A percentile compares a stretch with the other conserved stretches of the same genome.
Evolutionary conservation across 208 protist genomes (phyloP).

Genomic region (Borovskyia barvae): DNA sequence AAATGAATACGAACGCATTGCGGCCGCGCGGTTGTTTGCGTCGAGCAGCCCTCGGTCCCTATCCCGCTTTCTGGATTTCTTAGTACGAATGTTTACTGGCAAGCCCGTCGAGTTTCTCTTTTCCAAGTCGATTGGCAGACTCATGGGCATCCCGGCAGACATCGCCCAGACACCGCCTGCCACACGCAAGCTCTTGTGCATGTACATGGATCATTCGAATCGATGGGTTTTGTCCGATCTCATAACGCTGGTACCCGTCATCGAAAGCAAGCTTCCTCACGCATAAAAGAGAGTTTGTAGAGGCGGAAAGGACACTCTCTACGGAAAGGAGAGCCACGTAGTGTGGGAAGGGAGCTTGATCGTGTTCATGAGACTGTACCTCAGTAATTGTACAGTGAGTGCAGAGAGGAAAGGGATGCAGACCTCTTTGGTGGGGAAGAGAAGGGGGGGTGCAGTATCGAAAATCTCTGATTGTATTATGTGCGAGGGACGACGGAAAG

Average conservation of each 20-base stretch:
- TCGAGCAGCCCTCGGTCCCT: conserved; percentile 41
- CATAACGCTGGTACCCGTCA: conserved; percentile 27
- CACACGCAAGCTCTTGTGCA: conserved; percentile 63
- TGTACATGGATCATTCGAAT: conserved; percentile 66
- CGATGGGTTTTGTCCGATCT: conserved; percentile 71
- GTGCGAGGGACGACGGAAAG: no score
- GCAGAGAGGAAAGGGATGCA: no score
- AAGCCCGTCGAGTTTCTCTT: conserved; percentile 60
- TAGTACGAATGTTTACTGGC: conserved; percentile 69
- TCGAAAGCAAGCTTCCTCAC: conserved; percentile 20
- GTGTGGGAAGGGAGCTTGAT: background rate
- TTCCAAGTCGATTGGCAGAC: conserved; percentile 31
- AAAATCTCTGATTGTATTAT: no score
- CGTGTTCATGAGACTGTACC: no score
- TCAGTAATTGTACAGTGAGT: no score
- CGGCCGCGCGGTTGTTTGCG: conserved; percentile 62
- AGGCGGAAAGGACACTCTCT: background rate
- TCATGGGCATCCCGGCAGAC: conserved; percentile 60
- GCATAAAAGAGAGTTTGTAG: background rate
- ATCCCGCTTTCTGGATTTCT: conserved; percentile 49
- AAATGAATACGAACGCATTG: conserved; percentile 78
- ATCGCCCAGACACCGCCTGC: conserved; percentile 53
- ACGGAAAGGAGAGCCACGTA: background rate
- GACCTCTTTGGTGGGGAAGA: no score
- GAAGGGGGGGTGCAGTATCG: no score